Percentiles rank a stretch among this genome's conserved stretches.
phyloP scores from a whole-genome alignment of 441 rosid genomes.

The Hypseocharis bilobata region DNA sequence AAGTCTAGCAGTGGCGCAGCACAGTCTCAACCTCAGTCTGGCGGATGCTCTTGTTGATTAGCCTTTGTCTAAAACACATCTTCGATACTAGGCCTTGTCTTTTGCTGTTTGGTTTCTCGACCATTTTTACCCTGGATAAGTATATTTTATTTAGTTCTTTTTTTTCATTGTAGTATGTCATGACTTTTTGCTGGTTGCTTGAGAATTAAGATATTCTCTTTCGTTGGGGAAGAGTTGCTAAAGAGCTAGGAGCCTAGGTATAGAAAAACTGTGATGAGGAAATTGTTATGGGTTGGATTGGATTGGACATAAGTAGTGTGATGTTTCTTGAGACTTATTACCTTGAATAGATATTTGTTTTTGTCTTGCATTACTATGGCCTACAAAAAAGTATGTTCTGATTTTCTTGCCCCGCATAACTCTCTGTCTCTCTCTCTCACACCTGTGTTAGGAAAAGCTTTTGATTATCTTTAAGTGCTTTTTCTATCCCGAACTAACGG shows the following conservation, averaged over 20 bases:
- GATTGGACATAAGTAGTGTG: not conserved
- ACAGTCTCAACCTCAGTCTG: conserved; percentile 23
- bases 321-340: not conserved
- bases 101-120: not conserved
- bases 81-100: not conserved
- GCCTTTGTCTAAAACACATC: not conserved
- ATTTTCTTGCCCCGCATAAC: too few relatives aligned
- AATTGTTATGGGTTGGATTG: not conserved
- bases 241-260: not conserved
- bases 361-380: not conserved
- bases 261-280: not conserved
- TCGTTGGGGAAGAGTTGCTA: not conserved
- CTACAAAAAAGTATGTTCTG: too few relatives aligned
- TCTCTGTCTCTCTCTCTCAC: too few relatives aligned
- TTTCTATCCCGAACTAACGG: too few relatives aligned
- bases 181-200: not conserved
- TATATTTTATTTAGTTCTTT: not conserved
- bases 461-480: too few relatives aligned
- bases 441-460: too few relatives aligned
- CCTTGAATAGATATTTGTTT: not conserved
- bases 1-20: conserved; percentile 24
- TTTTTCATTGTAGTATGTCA: not conserved
- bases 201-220: too few relatives aligned
- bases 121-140: not conserved
- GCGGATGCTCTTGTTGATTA: conserved; percentile 29